Evolutionary conservation across 2,329 filamentous ascomycete genomes (phyloP).

Genomic region (Cryphonectria parasitica): DNA sequence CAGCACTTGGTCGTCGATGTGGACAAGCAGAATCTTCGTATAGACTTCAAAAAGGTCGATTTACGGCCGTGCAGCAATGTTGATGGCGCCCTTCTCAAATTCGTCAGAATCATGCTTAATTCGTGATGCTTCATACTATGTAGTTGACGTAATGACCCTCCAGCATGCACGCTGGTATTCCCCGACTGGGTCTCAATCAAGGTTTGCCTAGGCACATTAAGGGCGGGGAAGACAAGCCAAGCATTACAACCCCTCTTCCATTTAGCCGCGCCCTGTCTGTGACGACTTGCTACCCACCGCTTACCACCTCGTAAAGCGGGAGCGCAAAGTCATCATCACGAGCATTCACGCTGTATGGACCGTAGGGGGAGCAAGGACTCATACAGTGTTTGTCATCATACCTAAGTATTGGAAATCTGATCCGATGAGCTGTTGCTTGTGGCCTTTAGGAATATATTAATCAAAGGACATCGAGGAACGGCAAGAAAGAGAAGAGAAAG

Average conservation of each 20-base stretch:
- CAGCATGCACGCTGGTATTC: not conserved
- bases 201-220: not conserved
- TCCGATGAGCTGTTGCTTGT: not conserved
- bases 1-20: not conserved
- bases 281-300: not conserved
- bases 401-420: not conserved
- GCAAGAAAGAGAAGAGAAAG: not conserved
- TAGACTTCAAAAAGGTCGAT: not conserved
- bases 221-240: not conserved
- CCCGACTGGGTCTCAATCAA: not conserved
- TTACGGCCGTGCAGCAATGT: not conserved
- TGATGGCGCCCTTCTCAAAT: not conserved
- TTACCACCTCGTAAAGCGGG: too few species aligned
- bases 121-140: not conserved
- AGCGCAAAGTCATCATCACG: not conserved
- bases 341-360: not conserved
- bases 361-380: not conserved
- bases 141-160: not conserved
- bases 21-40: not conserved
- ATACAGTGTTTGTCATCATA: not conserved
- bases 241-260: not conserved
- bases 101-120: not conserved
- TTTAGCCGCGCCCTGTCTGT: not conserved
- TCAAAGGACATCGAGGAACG: not conserved
- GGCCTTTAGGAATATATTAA: not conserved